These are phyloP conservation scores for Hanseniaspora gamundiae DNA, from an alignment of 1,139 yeast species.

Conservation along the genomic window DNA sequence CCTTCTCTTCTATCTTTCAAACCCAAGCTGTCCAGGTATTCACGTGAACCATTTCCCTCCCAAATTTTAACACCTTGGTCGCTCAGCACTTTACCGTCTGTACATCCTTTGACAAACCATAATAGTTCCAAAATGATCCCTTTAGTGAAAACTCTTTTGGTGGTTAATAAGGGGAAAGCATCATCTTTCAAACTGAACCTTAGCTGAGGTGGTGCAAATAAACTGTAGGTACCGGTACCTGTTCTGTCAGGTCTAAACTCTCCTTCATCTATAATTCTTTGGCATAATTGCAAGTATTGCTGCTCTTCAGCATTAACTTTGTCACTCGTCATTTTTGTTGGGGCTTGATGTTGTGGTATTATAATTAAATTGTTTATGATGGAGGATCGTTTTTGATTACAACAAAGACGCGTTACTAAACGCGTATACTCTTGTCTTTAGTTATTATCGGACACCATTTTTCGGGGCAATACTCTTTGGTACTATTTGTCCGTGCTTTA, in stretches of 20 bases:
- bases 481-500: no score
- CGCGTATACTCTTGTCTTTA: no score
- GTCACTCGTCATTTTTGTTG: slow-evolving; percentile 8
- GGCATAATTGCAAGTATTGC: slow-evolving; percentile 75
- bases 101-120: slow-evolving; percentile 87
- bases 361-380: no score
- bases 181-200: slow-evolving; percentile 67
- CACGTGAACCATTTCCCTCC: slow-evolving; percentile 99
- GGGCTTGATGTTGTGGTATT: slow-evolving; percentile 4
- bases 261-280: slow-evolving; percentile 65
- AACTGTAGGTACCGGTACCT: slow-evolving; percentile 85
- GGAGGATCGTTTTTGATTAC: no score
- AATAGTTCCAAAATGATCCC: slow-evolving; percentile 81
- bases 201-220: slow-evolving; percentile 93
- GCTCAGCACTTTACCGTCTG: slow-evolving; percentile 69
- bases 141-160: slow-evolving; percentile 81
- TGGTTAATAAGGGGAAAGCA: slow-evolving; percentile 76
- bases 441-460: no score
- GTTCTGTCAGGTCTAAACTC: slow-evolving; percentile 91
- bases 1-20: slow-evolving; percentile 75
- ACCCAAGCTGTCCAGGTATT: slow-evolving; percentile 75
- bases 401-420: not conserved
- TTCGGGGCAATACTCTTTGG: no score
- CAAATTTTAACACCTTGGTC: slow-evolving; percentile 87
- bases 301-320: slow-evolving; percentile 48